phyloP scores from a whole-genome alignment of 495 filamentous ascomycete species.

The Podospora comata region DNA sequence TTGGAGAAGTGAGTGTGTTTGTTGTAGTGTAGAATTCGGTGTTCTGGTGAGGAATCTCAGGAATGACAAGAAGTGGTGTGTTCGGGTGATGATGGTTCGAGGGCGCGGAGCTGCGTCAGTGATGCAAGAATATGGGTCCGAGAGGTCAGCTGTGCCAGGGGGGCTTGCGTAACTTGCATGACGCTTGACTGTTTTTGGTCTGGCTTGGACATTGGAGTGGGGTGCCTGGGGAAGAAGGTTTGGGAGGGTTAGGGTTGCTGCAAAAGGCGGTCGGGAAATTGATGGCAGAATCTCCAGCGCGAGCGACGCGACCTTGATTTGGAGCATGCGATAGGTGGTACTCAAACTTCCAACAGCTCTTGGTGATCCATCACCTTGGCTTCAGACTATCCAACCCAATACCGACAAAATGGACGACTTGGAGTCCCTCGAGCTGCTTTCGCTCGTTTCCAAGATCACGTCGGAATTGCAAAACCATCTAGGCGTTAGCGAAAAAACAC shows the following conservation, averaged over 20 bases:
- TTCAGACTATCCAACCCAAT: background rate
- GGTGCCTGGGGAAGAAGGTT: background rate
- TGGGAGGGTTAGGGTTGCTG: conserved; percentile 16
- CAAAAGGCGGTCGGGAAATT: conserved; percentile 16
- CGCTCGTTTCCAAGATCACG: conserved; percentile 90
- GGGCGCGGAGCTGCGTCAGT: conserved; percentile 12
- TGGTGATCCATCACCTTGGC: conserved; percentile 5
- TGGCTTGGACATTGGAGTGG: background rate
- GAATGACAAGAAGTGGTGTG: background rate
- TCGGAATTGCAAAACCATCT: conserved; percentile 92
- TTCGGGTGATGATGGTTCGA: background rate
- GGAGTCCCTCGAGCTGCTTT: conserved; percentile 83
- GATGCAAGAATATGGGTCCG: conserved; percentile 20
- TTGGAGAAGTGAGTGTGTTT: background rate
- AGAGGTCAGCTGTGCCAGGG: conserved; percentile 10
- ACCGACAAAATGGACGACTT: conserved; percentile 75
- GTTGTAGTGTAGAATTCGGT: background rate
- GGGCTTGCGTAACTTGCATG: conserved; percentile 30
- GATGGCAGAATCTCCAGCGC: conserved; percentile 15
- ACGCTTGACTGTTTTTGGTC: conserved; percentile 8
- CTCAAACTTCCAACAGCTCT: background rate
- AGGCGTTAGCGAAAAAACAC: conserved; percentile 86
- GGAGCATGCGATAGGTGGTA: background rate
- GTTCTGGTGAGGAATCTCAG: background rate
- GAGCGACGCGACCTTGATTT: background rate